Evolutionary conservation across 1,139 yeast genomes (phyloP).

Genomic region (Saccharomyces uvarum): DNA sequence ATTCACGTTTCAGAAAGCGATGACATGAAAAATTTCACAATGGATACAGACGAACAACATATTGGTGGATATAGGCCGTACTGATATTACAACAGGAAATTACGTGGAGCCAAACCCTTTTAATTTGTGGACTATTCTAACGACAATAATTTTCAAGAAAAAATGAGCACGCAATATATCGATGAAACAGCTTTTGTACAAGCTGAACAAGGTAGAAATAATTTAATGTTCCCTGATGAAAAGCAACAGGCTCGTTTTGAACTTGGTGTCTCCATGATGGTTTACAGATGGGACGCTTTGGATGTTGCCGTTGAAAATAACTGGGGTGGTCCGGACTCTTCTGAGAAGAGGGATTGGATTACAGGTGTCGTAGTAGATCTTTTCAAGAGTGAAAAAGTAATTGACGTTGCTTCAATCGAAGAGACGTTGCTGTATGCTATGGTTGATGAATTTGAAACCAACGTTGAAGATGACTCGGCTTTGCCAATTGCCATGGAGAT

Average conservation of each 20-base stretch:
- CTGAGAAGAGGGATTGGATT: conserved; percentile 92
- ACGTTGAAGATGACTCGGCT: conserved; percentile 84
- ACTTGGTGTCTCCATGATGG: conserved; percentile 86
- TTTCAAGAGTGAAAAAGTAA: conserved; percentile 51
- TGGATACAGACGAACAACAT: not conserved
- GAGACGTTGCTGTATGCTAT: conserved; percentile 80
- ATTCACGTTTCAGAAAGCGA: not conserved
- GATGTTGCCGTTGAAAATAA: conserved; percentile 86
- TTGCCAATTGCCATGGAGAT: conserved; percentile 62
- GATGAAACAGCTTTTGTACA: conserved; percentile 35
- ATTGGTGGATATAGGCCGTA: not conserved
- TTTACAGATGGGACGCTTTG: conserved; percentile 83
- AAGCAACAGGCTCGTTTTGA: conserved; percentile 79
- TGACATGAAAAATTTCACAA: not conserved
- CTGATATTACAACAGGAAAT: not conserved
- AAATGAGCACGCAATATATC: conserved; percentile 13
- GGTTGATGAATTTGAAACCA: conserved; percentile 90
- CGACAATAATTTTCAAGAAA: not conserved
- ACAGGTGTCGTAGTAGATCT: conserved; percentile 75
- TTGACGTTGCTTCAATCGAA: conserved; percentile 74
- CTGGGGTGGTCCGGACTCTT: conserved; percentile 94
- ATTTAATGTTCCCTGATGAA: conserved; percentile 50
- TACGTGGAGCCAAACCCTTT: not conserved
- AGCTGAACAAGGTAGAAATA: conserved; percentile 32
- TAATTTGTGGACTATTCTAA: not conserved